Evolutionary conservation across 73 alveolate genomes (phyloP).

Genomic region (Halteria grandinella): DNA sequence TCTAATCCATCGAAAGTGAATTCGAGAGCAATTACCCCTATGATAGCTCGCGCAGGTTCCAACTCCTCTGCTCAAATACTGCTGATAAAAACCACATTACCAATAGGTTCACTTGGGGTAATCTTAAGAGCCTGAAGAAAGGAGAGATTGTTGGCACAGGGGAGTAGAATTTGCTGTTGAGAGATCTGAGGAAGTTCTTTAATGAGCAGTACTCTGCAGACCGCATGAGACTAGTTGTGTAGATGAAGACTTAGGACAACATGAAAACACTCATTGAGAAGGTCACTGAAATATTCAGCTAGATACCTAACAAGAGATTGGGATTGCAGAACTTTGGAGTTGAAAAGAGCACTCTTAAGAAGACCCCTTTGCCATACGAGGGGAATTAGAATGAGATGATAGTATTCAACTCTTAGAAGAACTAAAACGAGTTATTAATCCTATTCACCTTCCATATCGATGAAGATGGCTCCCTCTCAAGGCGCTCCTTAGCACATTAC

Average conservation of each 20-base stretch:
- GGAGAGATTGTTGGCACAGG: neutral
- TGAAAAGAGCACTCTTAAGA: neutral
- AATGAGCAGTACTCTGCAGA: slow-evolving; percentile 42
- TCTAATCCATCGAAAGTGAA: slow-evolving; percentile 80
- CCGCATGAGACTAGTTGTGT: slow-evolving; percentile 48
- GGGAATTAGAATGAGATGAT: slow-evolving; percentile 9
- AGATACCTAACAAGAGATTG: slow-evolving; percentile 22
- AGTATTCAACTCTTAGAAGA: slow-evolving; percentile 16
- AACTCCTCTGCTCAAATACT: neutral
- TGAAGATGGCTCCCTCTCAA: neutral
- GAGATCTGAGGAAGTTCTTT: slow-evolving; percentile 27
- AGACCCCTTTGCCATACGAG: slow-evolving; percentile 1
- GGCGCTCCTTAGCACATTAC: slow-evolving; percentile 2
- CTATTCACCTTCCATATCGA: slow-evolving; percentile 14
- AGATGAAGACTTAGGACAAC: slow-evolving; percentile 38
- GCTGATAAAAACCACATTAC: slow-evolving; percentile 42
- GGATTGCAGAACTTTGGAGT: slow-evolving; percentile 3
- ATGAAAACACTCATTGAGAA: slow-evolving; percentile 3
- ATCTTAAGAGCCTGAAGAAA: slow-evolving; percentile 4
- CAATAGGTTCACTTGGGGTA: slow-evolving; percentile 64
- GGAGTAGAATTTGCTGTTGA: neutral
- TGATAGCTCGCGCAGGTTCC: slow-evolving; percentile 64
- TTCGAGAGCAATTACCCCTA: slow-evolving; percentile 56
- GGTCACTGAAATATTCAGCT: slow-evolving; percentile 20
- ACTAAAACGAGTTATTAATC: neutral